Percentiles rank a stretch among this genome's conserved stretches.
phyloP scores from a whole-genome alignment of 257 asterid genomes.

The Petunia secreta region DNA sequence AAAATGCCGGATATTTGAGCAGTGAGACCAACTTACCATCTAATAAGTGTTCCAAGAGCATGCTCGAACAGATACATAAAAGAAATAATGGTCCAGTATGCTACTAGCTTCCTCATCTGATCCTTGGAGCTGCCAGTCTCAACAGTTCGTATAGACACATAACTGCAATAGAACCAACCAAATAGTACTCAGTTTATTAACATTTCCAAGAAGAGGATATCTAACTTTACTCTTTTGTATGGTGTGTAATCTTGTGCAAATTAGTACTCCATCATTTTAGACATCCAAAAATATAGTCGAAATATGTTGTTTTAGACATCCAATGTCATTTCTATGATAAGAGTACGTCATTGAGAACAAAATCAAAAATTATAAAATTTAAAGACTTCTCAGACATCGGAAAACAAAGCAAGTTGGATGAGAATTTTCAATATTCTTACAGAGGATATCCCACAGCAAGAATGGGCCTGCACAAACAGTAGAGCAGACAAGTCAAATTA shows the following conservation, averaged over 20 bases:
- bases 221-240: neutral
- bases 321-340: no score
- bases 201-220: neutral
- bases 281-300: neutral
- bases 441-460: slow-evolving; percentile 55
- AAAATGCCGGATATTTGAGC: no score
- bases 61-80: slow-evolving; percentile 44
- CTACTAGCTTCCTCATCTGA: slow-evolving; percentile 50
- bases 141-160: slow-evolving; percentile 50
- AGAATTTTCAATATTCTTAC: slow-evolving; percentile 40
- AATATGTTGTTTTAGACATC: neutral
- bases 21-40: slow-evolving; percentile 40
- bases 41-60: slow-evolving; percentile 33
- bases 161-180: slow-evolving; percentile 33
- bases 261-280: neutral
- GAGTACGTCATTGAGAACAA: no score
- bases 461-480: slow-evolving; percentile 44
- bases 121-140: slow-evolving; percentile 39
- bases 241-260: neutral
- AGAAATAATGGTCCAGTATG: slow-evolving; percentile 47
- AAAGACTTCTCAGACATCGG: slow-evolving; percentile 8
- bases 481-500: neutral
- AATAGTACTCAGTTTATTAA: no score
- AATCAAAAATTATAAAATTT: slow-evolving; percentile 11
- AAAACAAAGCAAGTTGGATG: neutral